Conservation (phyloP, 208 protist species). For the Crithidia mellificae region DNA sequence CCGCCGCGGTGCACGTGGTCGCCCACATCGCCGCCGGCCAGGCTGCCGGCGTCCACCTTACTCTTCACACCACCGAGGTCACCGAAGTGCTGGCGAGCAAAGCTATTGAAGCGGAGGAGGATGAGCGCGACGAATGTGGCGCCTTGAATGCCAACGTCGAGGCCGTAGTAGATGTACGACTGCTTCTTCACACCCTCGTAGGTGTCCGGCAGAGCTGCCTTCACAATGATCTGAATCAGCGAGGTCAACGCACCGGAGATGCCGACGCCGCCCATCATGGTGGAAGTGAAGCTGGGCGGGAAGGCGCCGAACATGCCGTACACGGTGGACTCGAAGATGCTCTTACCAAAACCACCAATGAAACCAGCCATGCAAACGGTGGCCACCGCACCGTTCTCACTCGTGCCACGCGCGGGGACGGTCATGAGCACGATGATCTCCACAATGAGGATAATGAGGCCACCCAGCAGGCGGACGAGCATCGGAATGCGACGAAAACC, state of each 20-base stretch:
- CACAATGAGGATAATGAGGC: conserved; percentile 45
- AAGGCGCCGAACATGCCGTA: conserved; percentile 77
- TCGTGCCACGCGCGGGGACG: conserved; percentile 48
- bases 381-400: conserved; percentile 41
- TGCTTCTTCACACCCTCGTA: conserved; percentile 43
- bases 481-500: conserved; percentile 27
- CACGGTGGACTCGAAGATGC: conserved; percentile 69
- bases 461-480: conserved; percentile 38
- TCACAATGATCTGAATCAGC: conserved; percentile 62
- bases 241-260: conserved; percentile 49
- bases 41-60: conserved; percentile 25
- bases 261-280: conserved; percentile 65
- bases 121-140: conserved; percentile 43
- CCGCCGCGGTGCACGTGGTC: not conserved
- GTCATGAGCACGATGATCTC: conserved; percentile 57
- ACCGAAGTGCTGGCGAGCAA: conserved; percentile 39
- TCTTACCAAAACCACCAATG: conserved; percentile 53
- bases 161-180: conserved; percentile 59
- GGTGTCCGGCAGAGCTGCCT: conserved; percentile 39
- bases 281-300: conserved; percentile 53
- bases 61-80: conserved; percentile 25
- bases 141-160: conserved; percentile 43
- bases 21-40: not conserved
- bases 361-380: conserved; percentile 44
- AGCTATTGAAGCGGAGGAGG: conserved; percentile 49